phyloP scores from a whole-genome alignment of 2,329 filamentous ascomycete species.

The Grosmannia serpens region DNA sequence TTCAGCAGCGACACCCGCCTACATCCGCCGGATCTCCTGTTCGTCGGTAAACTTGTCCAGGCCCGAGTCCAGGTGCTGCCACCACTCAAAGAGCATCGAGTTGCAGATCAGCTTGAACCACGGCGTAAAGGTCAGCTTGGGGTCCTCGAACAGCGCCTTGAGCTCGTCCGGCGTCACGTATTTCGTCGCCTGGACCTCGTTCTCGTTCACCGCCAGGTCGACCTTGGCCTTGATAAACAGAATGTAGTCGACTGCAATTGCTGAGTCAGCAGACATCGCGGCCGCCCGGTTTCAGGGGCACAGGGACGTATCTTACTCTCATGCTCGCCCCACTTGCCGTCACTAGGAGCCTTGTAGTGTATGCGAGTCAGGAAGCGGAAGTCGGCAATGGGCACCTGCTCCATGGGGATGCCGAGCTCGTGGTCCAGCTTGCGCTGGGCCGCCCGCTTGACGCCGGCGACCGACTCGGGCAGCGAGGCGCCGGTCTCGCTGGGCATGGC shows the following conservation, averaged over 20 bases:
- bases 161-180: conserved; percentile 78
- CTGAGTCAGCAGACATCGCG: not conserved
- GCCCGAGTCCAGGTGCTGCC: conserved; percentile 70
- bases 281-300: not conserved
- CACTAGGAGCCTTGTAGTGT: conserved; percentile 94
- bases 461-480: conserved; percentile 63
- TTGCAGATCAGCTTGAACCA: conserved; percentile 99
- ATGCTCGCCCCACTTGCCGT: conserved; percentile 98
- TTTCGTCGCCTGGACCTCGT: conserved; percentile 76
- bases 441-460: conserved; percentile 80
- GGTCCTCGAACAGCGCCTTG: conserved; percentile 74
- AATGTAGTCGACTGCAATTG: conserved; percentile 77
- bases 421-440: conserved; percentile 90
- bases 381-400: conserved; percentile 80
- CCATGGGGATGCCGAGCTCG: conserved; percentile 81
- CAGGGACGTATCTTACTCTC: conserved; percentile 52
- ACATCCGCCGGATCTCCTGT: conserved; percentile 79
- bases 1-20: no score
- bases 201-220: conserved; percentile 67
- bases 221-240: conserved; percentile 95
- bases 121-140: conserved; percentile 76
- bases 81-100: conserved; percentile 97
- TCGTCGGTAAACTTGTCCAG: conserved; percentile 81
- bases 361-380: conserved; percentile 94
- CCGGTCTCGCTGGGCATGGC: conserved; percentile 88